These are phyloP conservation scores for Tetrastigma voinierianum DNA, from an alignment of 164 flowering plant species.

Conservation along the genomic window DNA sequence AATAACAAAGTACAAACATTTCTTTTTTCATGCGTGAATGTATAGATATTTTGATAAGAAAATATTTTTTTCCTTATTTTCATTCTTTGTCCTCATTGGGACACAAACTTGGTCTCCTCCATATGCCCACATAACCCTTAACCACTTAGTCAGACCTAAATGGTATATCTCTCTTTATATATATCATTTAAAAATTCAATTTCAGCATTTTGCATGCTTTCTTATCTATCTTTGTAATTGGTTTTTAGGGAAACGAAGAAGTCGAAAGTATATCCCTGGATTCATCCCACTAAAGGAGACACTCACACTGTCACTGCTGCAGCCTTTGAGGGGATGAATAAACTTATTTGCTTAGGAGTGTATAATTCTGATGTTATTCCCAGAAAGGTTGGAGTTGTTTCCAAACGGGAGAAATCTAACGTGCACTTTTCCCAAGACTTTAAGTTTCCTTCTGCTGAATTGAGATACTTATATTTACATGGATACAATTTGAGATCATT, in stretches of 20 bases:
- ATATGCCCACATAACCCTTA: no score
- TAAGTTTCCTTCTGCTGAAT: background rate
- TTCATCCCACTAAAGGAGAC: background rate
- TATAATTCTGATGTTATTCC: no score
- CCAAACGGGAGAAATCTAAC: background rate
- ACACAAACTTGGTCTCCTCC: no score
- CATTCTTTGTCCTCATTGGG: no score
- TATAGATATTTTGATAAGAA: no score
- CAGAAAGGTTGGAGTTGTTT: no score
- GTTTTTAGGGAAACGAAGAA: conserved; percentile 6
- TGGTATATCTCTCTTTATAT: no score
- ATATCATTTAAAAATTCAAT: no score
- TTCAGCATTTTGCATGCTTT: no score
- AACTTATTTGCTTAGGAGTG: conserved; percentile 1
- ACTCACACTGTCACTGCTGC: background rate
- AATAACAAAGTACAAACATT: background rate
- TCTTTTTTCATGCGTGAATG: no score
- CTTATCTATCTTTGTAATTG: background rate
- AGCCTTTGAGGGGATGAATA: background rate
- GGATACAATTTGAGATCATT: background rate
- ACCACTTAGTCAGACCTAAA: no score
- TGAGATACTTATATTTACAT: conserved; percentile 5
- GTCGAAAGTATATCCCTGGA: conserved; percentile 2
- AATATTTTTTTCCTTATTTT: no score
- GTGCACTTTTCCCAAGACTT: background rate